phyloP scores from a whole-genome alignment of 225 moss, liverwort and hornwort genomes.

The Sphagnum tenellum region DNA sequence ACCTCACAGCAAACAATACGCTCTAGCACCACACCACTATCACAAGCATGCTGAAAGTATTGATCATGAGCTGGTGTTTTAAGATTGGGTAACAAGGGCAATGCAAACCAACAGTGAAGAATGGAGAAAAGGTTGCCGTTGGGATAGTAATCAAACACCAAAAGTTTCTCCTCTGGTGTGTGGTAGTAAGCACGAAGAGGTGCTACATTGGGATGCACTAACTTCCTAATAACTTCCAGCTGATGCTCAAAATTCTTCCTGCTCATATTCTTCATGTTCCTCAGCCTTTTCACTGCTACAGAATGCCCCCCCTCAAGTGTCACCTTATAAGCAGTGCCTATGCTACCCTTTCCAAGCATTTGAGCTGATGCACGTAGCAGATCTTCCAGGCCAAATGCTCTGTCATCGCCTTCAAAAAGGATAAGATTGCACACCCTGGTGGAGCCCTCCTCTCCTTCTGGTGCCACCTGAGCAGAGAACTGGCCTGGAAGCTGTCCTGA shows the following conservation, averaged over 20 bases:
- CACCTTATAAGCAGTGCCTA: conserved; percentile 69
- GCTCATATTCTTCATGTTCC: conserved; percentile 41
- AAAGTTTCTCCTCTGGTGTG: conserved; percentile 66
- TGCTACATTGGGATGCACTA: conserved; percentile 60
- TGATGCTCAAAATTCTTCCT: conserved; percentile 65
- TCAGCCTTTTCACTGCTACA: conserved; percentile 66
- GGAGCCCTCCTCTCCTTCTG: conserved; percentile 14
- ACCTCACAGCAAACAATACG: too few species aligned
- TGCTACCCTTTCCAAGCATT: conserved; percentile 74
- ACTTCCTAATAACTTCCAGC: conserved; percentile 53
- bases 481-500: too few species aligned
- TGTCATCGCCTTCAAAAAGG: conserved; percentile 31
- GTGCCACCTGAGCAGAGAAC: too few species aligned
- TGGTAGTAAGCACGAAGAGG: conserved; percentile 66
- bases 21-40: too few species aligned
- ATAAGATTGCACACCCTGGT: conserved; percentile 32
- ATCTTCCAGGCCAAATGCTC: conserved; percentile 34
- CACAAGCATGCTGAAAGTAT: too few species aligned
- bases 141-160: conserved; percentile 58
- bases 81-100: too few species aligned
- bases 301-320: conserved; percentile 47
- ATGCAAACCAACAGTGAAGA: conserved; percentile 11
- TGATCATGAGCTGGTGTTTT: too few species aligned
- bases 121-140: conserved; percentile 53
- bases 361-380: conserved; percentile 67